These are phyloP conservation scores for Malassezia brasiliensis DNA, from an alignment of 1,284 basidiomycete genomes.

Conservation along the genomic window DNA sequence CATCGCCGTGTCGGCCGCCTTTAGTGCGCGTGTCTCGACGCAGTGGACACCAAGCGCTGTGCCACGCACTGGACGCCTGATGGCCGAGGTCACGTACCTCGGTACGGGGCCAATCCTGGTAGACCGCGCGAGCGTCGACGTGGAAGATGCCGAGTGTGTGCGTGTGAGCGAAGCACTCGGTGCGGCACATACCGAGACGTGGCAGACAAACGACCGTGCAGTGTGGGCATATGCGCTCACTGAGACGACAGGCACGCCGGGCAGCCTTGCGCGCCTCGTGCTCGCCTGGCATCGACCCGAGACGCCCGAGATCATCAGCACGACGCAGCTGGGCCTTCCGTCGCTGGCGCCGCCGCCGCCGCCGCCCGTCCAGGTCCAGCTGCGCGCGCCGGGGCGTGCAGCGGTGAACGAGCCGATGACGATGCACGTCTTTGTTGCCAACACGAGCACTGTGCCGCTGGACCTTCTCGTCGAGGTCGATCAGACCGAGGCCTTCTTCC, in stretches of 20 bases:
- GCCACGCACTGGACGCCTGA: background rate
- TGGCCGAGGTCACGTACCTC: background rate
- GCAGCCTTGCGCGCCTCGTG: background rate
- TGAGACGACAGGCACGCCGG: background rate
- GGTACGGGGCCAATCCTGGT: background rate
- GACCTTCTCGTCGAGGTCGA: slow-evolving; percentile 6
- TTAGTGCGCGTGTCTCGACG: background rate
- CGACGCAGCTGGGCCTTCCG: slow-evolving; percentile 3
- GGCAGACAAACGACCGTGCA: background rate
- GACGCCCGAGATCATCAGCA: background rate
- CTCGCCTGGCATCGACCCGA: background rate
- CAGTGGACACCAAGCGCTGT: background rate
- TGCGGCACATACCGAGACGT: background rate
- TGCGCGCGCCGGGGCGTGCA: background rate
- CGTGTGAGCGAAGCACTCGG: background rate
- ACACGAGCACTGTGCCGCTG: background rate
- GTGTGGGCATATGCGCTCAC: background rate
- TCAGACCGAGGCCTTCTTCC: background rate
- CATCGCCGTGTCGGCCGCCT: background rate
- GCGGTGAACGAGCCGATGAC: background rate
- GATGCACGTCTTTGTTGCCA: background rate
- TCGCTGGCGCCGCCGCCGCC: background rate
- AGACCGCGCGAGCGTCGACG: background rate
- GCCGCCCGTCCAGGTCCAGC: background rate
- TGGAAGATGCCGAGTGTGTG: background rate